These are phyloP conservation scores for Cryoendolithus antarcticus DNA, from an alignment of 2,329 filamentous ascomycete species.

Conservation along the genomic window DNA sequence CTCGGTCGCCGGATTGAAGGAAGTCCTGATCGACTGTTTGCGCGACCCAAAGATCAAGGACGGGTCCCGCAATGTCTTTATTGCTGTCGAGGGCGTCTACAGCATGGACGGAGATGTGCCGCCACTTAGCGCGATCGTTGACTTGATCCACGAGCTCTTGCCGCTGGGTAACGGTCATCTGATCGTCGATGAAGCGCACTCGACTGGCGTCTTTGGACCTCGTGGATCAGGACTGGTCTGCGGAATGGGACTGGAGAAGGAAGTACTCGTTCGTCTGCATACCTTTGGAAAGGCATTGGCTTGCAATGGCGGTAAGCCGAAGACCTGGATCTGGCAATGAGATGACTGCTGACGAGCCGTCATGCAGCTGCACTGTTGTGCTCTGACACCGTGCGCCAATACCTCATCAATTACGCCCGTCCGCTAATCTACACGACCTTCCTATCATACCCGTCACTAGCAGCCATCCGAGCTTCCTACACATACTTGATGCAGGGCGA, in stretches of 20 bases:
- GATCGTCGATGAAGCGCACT: slow-evolving; percentile 58
- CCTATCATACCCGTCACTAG: slow-evolving; percentile 49
- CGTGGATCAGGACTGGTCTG: slow-evolving; percentile 48
- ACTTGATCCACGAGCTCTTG: slow-evolving; percentile 43
- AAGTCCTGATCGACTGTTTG: slow-evolving; percentile 18
- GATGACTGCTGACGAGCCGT: background rate
- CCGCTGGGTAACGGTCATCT: slow-evolving; percentile 48
- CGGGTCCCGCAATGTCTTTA: slow-evolving; percentile 45
- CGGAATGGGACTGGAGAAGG: slow-evolving; percentile 41
- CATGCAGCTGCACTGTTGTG: slow-evolving; percentile 49
- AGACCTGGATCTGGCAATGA: background rate
- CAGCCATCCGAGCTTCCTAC: slow-evolving; percentile 46
- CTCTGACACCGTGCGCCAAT: slow-evolving; percentile 45
- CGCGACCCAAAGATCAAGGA: slow-evolving; percentile 18
- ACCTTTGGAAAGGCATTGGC: slow-evolving; percentile 58
- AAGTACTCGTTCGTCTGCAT: slow-evolving; percentile 47
- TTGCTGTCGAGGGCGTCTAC: slow-evolving; percentile 61
- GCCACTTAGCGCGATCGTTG: slow-evolving; percentile 49
- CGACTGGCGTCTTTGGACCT: slow-evolving; percentile 47
- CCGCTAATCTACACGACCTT: slow-evolving; percentile 64
- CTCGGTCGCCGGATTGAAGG: slow-evolving; percentile 26
- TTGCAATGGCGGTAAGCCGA: slow-evolving; percentile 52
- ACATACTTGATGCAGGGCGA: slow-evolving; percentile 41
- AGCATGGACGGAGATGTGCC: slow-evolving; percentile 74
- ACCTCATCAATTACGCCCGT: slow-evolving; percentile 65